phyloP scores from a whole-genome alignment of 1,284 basidiomycete species.

The Leucoagaricus sp. region DNA sequence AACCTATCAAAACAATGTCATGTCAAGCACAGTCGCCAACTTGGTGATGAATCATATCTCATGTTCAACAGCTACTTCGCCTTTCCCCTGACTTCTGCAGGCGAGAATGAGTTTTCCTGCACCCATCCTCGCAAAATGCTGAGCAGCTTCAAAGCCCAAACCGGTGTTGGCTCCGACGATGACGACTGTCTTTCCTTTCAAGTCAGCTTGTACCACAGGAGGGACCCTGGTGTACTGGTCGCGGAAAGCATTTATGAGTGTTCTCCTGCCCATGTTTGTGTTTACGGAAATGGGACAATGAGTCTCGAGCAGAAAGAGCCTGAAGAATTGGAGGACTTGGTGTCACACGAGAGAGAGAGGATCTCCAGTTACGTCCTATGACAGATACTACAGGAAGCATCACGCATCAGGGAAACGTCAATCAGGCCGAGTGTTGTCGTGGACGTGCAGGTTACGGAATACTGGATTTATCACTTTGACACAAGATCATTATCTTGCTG shows the following conservation, averaged over 20 bases:
- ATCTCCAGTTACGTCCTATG: too few species aligned
- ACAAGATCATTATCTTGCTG: too few species aligned
- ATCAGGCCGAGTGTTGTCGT: too few species aligned
- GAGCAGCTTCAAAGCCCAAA: constrained; percentile 44
- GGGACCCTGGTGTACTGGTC: constrained; percentile 30
- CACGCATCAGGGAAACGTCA: too few species aligned
- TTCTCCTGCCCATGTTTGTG: constrained; percentile 3
- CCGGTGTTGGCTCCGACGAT: constrained; percentile 43
- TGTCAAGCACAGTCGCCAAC: neutral
- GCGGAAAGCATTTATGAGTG: constrained; percentile 19
- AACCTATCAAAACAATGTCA: neutral
- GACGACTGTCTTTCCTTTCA: constrained; percentile 34
- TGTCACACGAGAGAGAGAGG: too few species aligned
- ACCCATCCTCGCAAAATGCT: constrained; percentile 45
- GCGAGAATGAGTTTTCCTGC: constrained; percentile 40
- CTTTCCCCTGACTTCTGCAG: constrained; percentile 39
- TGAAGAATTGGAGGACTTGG: neutral
- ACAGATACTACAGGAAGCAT: too few species aligned
- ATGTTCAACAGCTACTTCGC: constrained; percentile 35
- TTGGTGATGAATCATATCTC: constrained; percentile 12
- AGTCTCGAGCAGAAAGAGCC: neutral
- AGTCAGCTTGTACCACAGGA: constrained; percentile 28
- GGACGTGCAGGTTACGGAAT: too few species aligned
- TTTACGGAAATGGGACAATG: neutral
- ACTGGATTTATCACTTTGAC: too few species aligned